Conservation (phyloP, 768 basidiomycete species). For the Russula griseocarnosa region DNA sequence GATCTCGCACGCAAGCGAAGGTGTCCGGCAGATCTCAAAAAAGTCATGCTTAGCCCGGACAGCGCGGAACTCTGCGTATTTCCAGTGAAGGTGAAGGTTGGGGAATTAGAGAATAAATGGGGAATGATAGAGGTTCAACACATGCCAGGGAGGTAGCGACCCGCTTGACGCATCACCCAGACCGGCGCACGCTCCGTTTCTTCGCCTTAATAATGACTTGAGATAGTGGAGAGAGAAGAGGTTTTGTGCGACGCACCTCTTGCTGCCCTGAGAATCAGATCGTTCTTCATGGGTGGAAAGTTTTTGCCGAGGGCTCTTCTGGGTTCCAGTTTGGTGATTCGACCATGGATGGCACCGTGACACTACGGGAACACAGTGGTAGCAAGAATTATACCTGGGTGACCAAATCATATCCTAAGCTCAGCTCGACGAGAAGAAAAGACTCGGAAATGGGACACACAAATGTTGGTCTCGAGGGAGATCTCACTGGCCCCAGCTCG, state of each 20-base stretch:
- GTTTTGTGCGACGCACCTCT: constrained; percentile 46
- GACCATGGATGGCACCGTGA: constrained; percentile 10
- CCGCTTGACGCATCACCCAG: constrained; percentile 98
- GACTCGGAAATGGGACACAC: not conserved
- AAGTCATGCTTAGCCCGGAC: constrained; percentile 85
- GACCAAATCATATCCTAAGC: not conserved
- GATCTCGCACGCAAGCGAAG: constrained; percentile 81
- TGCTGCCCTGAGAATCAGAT: constrained; percentile 85
- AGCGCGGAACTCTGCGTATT: constrained; percentile 78
- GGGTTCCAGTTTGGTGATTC: constrained; percentile 22
- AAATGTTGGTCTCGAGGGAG: not conserved
- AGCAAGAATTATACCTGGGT: not conserved
- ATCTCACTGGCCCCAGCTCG: not conserved
- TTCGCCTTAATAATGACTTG: constrained; percentile 49
- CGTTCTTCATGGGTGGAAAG: constrained; percentile 80
- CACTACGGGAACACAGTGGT: not conserved
- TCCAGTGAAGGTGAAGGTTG: not conserved
- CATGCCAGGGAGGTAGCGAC: constrained; percentile 88
- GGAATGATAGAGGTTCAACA: constrained; percentile 16
- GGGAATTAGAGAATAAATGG: constrained; percentile 12
- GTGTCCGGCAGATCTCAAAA: constrained; percentile 92
- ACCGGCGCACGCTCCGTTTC: constrained; percentile 89
- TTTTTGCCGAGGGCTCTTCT: constrained; percentile 13
- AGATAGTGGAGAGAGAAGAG: constrained; percentile 3
- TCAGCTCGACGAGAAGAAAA: not conserved